Base-by-base conservation (phyloP, 139 green algal species). In the Micractinium conductrix region DNA sequence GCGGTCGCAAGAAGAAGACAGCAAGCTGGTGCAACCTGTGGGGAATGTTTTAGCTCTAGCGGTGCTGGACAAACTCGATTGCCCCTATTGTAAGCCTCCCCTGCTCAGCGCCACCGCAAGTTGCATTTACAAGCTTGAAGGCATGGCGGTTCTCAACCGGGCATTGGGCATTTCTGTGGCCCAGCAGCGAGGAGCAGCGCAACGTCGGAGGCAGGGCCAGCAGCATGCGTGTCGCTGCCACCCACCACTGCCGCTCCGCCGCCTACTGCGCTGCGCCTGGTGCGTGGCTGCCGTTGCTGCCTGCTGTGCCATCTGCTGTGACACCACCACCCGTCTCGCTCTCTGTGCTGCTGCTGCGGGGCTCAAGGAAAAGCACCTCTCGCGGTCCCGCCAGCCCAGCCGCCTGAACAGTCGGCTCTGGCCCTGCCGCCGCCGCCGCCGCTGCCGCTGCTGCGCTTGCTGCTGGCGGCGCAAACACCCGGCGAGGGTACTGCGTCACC, bases 401-500 rank as follows among this genome's bases (percentile, higher is more conserved):
- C 2, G 88, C 79, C 37, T 42, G 58, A 55, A 94, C 50, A 4
- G 74, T 91, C 42, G 53, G 35, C 33, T 0, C 30, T 45, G 33
- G 45, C 2, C 22, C 79, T 30, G 48, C 79, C 30, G 43, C 44
- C 1, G 43, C 33, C 26, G 35, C 62, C 35, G 26, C 33, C 26
- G 33, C 72, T n/a, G n/a, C 78, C 35, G 26, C 33, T n/a, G 33
- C 72, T n/a, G n/a, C 78, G 0, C 4, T 37, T 30, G 8, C 68
- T 12, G 45, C 68, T 38, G 73, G 42, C n/a, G 69, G 80, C 16
- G 16, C 7, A 53, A 95, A 78, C 28, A 95, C 88, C 5, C 87
- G 62, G 22, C 93, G 89, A 10, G 93, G 94, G 72, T 93, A 94
- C 58, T 95, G 91, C 35, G 87, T 89, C 10, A 96, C 91, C 24